phyloP scores from a whole-genome alignment of 2,329 filamentous ascomycete species.

The Pyrenophora tritici-repentis region DNA sequence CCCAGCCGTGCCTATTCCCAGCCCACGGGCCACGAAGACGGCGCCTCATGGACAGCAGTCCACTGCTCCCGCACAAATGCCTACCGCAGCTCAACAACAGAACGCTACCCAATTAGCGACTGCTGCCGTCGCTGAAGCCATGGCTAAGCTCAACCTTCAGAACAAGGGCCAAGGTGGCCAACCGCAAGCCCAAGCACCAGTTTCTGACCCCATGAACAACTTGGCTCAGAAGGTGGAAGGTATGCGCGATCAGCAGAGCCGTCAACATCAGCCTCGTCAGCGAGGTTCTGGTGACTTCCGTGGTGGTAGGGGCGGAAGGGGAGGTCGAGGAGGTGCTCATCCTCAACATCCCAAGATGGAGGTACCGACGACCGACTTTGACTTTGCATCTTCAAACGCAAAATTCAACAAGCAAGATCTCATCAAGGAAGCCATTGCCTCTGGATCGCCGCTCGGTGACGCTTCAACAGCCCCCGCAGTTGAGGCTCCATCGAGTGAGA shows the following conservation, averaged over 20 bases:
- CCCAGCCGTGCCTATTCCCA: constrained; percentile 68
- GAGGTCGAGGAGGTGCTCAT: constrained; percentile 48
- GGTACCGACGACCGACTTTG: constrained; percentile 87
- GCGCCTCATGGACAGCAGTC: constrained; percentile 44
- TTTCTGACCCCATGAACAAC: constrained; percentile 65
- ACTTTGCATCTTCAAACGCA: constrained; percentile 84
- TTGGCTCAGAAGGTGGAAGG: constrained; percentile 75
- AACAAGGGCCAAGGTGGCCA: constrained; percentile 27
- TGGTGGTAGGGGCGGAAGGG: constrained; percentile 55
- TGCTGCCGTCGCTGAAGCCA: constrained; percentile 78
- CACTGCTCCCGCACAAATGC: constrained; percentile 33
- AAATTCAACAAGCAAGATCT: constrained; percentile 89
- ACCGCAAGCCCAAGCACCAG: constrained; percentile 27
- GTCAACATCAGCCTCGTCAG: constrained; percentile 55
- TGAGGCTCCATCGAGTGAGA: constrained; percentile 46
- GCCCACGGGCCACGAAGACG: constrained; percentile 43
- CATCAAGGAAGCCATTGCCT: constrained; percentile 84
- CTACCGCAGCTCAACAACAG: constrained; percentile 47
- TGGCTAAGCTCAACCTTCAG: constrained; percentile 68
- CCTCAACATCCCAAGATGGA: constrained; percentile 69
- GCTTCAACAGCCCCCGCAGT: constrained; percentile 31
- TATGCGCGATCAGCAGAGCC: constrained; percentile 70
- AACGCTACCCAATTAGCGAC: constrained; percentile 76
- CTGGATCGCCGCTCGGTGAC: constrained; percentile 70
- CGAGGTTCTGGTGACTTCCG: constrained; percentile 48